Evolutionary conservation across 2,329 filamentous ascomycete species (phyloP).

Genomic region (Thielaviopsis cerberus): DNA sequence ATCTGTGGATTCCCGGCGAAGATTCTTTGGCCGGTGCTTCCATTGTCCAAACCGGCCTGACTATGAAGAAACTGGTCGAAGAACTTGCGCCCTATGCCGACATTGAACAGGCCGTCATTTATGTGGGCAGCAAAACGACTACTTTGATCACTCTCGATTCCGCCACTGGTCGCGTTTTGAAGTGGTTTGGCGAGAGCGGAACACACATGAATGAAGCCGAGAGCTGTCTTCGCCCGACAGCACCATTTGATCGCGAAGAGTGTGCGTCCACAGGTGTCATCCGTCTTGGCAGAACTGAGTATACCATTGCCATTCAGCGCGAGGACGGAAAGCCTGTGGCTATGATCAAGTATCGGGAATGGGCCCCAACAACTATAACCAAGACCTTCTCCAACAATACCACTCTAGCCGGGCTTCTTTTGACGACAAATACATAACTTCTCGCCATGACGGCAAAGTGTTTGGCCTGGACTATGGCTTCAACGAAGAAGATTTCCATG

Average conservation of each 20-base stretch:
- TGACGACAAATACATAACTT: constrained; percentile 78
- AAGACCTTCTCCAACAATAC: constrained; percentile 73
- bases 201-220: constrained; percentile 49
- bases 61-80: constrained; percentile 76
- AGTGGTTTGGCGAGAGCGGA: constrained; percentile 63
- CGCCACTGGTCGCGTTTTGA: constrained; percentile 61
- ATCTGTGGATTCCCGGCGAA: constrained; percentile 56
- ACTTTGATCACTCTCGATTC: constrained; percentile 81
- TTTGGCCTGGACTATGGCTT: constrained; percentile 52
- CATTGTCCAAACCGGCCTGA: constrained; percentile 48
- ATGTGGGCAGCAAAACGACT: constrained; percentile 80
- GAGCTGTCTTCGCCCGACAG: constrained; percentile 55
- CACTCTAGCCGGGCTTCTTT: constrained; percentile 37
- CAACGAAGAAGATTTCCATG: constrained; percentile 24
- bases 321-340: constrained; percentile 59
- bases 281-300: constrained; percentile 72
- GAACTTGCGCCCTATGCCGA: constrained; percentile 60
- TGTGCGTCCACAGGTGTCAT: constrained; percentile 67
- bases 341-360: constrained; percentile 83
- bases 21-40: constrained; percentile 16
- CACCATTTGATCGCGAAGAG: constrained; percentile 50
- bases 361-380: constrained; percentile 82
- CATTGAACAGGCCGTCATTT: constrained; percentile 60
- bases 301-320: constrained; percentile 70
- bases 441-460: constrained; percentile 65